Evolutionary conservation across 2,329 filamentous ascomycete species (phyloP).

Genomic region (Myriosclerotinia scirpicola): DNA sequence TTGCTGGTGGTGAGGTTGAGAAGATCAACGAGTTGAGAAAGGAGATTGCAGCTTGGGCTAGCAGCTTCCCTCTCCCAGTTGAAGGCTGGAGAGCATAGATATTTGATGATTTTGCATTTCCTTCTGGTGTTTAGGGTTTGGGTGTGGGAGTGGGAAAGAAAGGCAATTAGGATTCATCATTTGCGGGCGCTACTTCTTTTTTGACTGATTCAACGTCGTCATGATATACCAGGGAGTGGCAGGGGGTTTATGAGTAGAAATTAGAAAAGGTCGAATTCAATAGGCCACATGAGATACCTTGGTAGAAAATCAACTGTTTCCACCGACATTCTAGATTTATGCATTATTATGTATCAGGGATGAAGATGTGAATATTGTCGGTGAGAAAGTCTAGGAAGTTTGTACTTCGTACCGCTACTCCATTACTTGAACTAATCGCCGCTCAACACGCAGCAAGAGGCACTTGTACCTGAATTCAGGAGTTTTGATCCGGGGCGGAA

Average conservation of each 20-base stretch:
- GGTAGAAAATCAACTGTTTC: slow-evolving; percentile 19
- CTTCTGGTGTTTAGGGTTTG: slow-evolving; percentile 28
- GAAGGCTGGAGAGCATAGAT: slow-evolving; percentile 60
- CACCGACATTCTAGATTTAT: neutral
- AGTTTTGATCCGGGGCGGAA: no score
- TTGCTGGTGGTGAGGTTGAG: slow-evolving; percentile 71
- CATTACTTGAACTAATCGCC: neutral
- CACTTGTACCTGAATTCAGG: no score
- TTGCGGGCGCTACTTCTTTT: slow-evolving; percentile 27
- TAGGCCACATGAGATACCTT: slow-evolving; percentile 19
- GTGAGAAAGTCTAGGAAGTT: no score
- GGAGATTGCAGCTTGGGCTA: slow-evolving; percentile 87
- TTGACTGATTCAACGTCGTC: slow-evolving; percentile 38
- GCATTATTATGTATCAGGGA: neutral
- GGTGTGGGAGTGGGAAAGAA: slow-evolving; percentile 19
- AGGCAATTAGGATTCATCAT: slow-evolving; percentile 26
- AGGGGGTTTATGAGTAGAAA: slow-evolving; percentile 17
- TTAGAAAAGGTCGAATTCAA: slow-evolving; percentile 19
- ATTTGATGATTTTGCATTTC: slow-evolving; percentile 24
- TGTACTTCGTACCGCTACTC: neutral
- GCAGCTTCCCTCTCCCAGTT: slow-evolving; percentile 88
- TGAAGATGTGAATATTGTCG: neutral
- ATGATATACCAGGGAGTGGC: slow-evolving; percentile 27
- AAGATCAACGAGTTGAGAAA: slow-evolving; percentile 84
- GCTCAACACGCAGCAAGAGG: neutral